These are phyloP conservation scores for Marasmius oreades DNA, from an alignment of 1,284 basidiomycete species.

Conservation along the genomic window DNA sequence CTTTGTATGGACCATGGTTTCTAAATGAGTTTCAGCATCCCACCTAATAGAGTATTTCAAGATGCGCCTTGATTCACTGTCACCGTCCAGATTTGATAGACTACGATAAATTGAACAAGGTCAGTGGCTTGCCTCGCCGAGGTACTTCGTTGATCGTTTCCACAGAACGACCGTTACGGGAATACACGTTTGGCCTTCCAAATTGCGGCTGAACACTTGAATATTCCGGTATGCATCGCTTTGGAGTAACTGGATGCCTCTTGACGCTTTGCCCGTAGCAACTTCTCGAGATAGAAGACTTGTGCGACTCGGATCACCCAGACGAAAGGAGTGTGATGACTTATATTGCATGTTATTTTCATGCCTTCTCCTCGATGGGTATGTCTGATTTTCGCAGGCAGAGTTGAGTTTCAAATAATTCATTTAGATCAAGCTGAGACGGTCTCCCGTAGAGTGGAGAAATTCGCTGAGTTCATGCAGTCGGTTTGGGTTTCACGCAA, in stretches of 20 bases:
- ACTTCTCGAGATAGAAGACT: conserved; percentile 93
- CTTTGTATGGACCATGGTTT: conserved; percentile 63
- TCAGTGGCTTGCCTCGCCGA: conserved; percentile 22
- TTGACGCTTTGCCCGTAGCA: conserved; percentile 47
- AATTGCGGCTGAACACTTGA: conserved; percentile 82
- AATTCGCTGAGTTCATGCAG: conserved; percentile 95
- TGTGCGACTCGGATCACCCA: conserved; percentile 86
- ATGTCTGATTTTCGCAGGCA: conserved; percentile 21
- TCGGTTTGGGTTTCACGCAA: conserved; percentile 83
- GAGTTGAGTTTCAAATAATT: not conserved
- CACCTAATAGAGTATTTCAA: conserved; percentile 28
- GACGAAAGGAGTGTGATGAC: conserved; percentile 97
- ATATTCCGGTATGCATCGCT: conserved; percentile 73
- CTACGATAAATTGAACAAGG: conserved; percentile 82
- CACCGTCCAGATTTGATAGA: conserved; percentile 95
- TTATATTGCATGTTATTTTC: conserved; percentile 95
- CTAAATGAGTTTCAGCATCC: not conserved
- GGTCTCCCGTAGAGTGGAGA: conserved; percentile 89
- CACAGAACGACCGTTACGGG: conserved; percentile 67
- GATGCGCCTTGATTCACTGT: conserved; percentile 94
- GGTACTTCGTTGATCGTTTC: conserved; percentile 2
- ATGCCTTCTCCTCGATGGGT: conserved; percentile 98
- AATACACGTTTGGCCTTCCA: conserved; percentile 87
- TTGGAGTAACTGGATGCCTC: not conserved
- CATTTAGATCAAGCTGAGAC: conserved; percentile 88